Base-by-base conservation (phyloP, 192 early-diverging fungal genomes). In the Geosiphon pyriformis region DNA sequence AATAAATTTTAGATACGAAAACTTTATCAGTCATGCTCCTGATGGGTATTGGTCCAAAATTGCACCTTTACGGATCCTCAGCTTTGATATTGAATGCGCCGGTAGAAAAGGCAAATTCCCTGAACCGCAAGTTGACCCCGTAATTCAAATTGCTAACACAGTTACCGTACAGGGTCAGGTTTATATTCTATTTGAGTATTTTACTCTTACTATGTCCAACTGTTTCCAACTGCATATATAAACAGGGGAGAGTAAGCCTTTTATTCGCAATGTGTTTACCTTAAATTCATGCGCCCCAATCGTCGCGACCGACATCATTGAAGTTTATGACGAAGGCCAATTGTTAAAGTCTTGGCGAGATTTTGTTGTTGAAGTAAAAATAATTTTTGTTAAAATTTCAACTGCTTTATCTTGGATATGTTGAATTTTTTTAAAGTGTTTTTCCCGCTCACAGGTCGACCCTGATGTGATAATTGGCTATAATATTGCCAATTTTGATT, bases 71-170 rank as follows among this genome's bases (percentile, higher is more conserved):
- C 84, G 96, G 37, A 90, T 99, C 61, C 70, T 99, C 48, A 94
- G 92, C 67, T 94, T 99, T 67, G 96, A 99, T 88, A 99, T 99
- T 62, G 96, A 99, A 77, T 99, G 96, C 59, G 91, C 93, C 27
- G 96, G 96, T 26, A 80, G 96, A 15, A 91, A 94, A 67, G 96
- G 96, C 53, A 77, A 94, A 25, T 99, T 99, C 55, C 96, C 96
- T 4, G 96, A 99, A 56, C 80, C 96, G 27, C 72, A 90, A 59
- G 66, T 84, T 2, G 96, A 99, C 68, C 92, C 95, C 0, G 90
- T 99, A 37, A 99, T 99, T 62, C 96, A 99, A 76, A 98, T 99
- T 61, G 96, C 96, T 15, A 93, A 88, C 66, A 87, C 95, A 50
- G 89, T 99, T 6, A 94, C 92, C 2, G 68, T 93, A 1, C 96